These are phyloP conservation scores for Monosporozyma aerobia DNA, from an alignment of 805 yeast genomes.

Conservation along the genomic window DNA sequence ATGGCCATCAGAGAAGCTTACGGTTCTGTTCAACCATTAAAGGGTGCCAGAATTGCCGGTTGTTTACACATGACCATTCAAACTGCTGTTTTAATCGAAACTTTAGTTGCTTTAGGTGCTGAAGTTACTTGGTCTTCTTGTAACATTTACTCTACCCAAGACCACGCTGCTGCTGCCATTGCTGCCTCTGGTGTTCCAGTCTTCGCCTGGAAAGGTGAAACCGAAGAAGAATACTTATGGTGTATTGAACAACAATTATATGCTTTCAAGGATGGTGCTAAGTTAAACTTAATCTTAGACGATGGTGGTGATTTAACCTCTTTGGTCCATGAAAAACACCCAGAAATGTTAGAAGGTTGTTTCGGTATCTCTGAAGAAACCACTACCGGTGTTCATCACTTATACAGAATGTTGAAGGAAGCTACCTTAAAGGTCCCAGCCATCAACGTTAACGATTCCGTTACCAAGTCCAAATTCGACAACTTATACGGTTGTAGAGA, in stretches of 20 bases:
- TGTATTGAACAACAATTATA: slow-evolving; percentile 98
- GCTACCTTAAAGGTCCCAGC: slow-evolving; percentile 93
- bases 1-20: slow-evolving; percentile 94
- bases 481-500: slow-evolving; percentile 99
- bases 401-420: slow-evolving; percentile 90
- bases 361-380: slow-evolving; percentile 97
- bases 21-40: slow-evolving; percentile 87
- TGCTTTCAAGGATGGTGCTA: slow-evolving; percentile 92
- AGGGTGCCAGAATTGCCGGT: slow-evolving; percentile 98
- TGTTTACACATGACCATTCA: slow-evolving; percentile 99
- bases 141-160: slow-evolving; percentile 99
- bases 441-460: slow-evolving; percentile 97
- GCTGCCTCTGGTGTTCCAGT: slow-evolving; percentile 99
- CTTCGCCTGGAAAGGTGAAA: slow-evolving; percentile 99
- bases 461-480: slow-evolving; percentile 98
- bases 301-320: slow-evolving; percentile 99
- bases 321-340: slow-evolving; percentile 94
- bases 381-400: slow-evolving; percentile 99
- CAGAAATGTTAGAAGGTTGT: slow-evolving; percentile 92
- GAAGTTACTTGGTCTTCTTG: slow-evolving; percentile 99
- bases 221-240: slow-evolving; percentile 99
- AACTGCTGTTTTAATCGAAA: slow-evolving; percentile 97
- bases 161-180: slow-evolving; percentile 99
- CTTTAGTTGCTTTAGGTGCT: slow-evolving; percentile 94
- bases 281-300: slow-evolving; percentile 93